Evolutionary conservation across 2,329 filamentous ascomycete species (phyloP), one percentile per base, ranked within the genome.

Genomic region (Apiospora kogelbergensis): DNA sequence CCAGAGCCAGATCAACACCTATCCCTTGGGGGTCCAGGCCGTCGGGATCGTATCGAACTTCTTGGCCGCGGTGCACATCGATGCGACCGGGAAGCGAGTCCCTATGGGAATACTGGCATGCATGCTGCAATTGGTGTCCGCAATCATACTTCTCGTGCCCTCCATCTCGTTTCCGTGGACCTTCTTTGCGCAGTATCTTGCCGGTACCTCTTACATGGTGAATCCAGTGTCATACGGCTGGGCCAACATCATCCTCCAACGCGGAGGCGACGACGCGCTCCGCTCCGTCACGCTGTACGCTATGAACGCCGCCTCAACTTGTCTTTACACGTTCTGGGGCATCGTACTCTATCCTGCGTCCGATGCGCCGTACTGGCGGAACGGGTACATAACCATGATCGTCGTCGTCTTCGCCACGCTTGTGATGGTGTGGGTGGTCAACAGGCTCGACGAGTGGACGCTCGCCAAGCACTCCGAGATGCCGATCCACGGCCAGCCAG

Each of bases 261-360:
- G 80, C 1, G 71, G 71, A 4, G 80, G 80, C 6, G 83, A 84
- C 20, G 82, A 84, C 68, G 81, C 82, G 1, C 71, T 77, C 0
- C 74, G 83, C 13, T 79, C 79, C 13, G 76, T 84, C 2, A 80
- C 80, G 0, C 70, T 84, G 0, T 80, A 79, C 48, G 76, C 77
- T 0, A 83, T 84, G 81, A 82, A 81, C 13, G 78, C 80, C 30
- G 77, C 78, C 2, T 78, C 79, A 17, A 78, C 78, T 53, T 74
- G 80, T 0, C 69, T 84, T 33, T 84, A 81, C 70, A 83, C 83
- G 0, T 84, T 83, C 65, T 84, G 82, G 82, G 82, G 82, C 0
- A 82, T 84, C 6, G 73, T 77, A 0, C 71, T 84, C 9, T 84
- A 84, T 60, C 75, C 80, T 15, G 81, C 81, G 0, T 77, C 76